Evolutionary conservation across 2,329 filamentous ascomycete genomes (phyloP), one percentile per base, ranked within the genome.

Genomic region (Setomelanomma holmii): DNA sequence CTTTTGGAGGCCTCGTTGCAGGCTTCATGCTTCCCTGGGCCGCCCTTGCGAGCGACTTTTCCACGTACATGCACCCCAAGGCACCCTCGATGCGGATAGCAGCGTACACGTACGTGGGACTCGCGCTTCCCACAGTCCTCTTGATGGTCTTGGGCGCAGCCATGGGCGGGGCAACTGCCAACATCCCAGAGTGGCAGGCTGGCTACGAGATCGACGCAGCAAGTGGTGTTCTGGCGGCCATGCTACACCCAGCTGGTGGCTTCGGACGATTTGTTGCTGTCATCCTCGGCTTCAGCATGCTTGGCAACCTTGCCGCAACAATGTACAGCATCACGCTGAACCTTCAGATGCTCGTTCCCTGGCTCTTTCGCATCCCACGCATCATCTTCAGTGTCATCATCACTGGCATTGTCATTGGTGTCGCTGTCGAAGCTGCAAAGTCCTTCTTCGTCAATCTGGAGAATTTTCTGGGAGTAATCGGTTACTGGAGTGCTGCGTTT

Each of bases 21-120:
- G 83, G 83, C 0, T 87, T 86, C 64, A 82, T 87, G 77, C 79
- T 89, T 1, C 85, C 86, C 0, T 89, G 83, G 79, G 82, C 80
- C 4, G 80, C 79, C 1, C 75, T 87, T 20, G 79, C 83, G 0
- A 85, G 82, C 17, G 85, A 88, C 64, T 82, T 87, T 49, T 83
- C 83, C 0, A 84, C 84, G 0, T 88, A 88, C 61, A 79, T 86
- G 48, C 78, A 82, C 45, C 84, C 84, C 19, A 79, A 78, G 46
- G 82, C 81, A 2, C 79, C 83, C 1, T 79, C 78, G 69, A 41
- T 66, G 30, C 72, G 75, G 42, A 74, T 87, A 51, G 85, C 86
- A 48, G 51, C 75, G 4, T 87, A 87, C 63, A 81, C 79, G 1
- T 87, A 85, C 64, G 60, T 78, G 11, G 86, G 86, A 8, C 78